A percentile compares a stretch with the other conserved stretches of the same genome.
Evolutionary conservation across 2,329 filamentous ascomycete species (phyloP).

Genomic region (Clarireedia homoeocarpa): DNA sequence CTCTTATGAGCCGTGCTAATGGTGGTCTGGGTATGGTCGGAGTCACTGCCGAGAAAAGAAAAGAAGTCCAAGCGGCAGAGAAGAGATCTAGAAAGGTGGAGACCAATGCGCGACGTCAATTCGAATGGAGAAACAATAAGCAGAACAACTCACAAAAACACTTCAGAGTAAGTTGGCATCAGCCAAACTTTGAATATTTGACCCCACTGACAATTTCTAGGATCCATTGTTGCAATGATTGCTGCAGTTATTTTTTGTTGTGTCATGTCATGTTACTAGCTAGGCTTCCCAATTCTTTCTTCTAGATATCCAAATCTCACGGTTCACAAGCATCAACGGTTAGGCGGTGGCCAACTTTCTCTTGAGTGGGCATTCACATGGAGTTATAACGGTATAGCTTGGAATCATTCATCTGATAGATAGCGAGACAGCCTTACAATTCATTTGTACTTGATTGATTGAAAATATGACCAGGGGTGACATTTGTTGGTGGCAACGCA

Average conservation of each 20-base stretch:
- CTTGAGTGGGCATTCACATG: too few species aligned
- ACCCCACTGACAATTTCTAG: constrained; percentile 21
- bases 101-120: constrained; percentile 52
- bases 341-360: not conserved
- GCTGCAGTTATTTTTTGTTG: constrained; percentile 7
- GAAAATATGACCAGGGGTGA: too few species aligned
- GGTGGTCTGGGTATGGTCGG: constrained; percentile 71
- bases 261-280: constrained; percentile 1
- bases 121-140: constrained; percentile 65
- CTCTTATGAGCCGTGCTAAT: constrained; percentile 59
- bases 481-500: too few species aligned
- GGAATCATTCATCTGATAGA: too few species aligned
- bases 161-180: constrained; percentile 46
- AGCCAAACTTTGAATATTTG: not conserved
- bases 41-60: constrained; percentile 67
- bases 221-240: constrained; percentile 30
- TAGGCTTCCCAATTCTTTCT: constrained; percentile 1
- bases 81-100: constrained; percentile 60
- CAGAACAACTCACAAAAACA: constrained; percentile 61
- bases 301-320: not conserved
- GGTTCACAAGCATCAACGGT: not conserved
- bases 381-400: too few species aligned
- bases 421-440: too few species aligned
- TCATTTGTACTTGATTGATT: too few species aligned
- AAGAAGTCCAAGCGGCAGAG: constrained; percentile 57